Conservation (phyloP, 441 rosid genomes). For the Brassica balearica region DNA sequence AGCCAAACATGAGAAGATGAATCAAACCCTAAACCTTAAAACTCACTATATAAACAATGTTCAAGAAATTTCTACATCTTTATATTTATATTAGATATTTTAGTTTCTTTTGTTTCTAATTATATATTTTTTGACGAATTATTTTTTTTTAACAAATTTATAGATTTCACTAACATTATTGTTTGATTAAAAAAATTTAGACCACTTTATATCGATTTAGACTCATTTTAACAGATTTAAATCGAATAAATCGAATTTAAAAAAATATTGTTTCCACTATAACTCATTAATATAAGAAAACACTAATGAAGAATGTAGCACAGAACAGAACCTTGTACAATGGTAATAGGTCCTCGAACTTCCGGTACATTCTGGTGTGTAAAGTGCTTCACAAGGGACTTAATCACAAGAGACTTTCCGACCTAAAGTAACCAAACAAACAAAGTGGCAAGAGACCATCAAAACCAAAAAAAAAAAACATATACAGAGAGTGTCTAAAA, state of each 20-base stretch:
- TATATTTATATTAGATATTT: too few relatives aligned
- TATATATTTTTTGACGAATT: too few relatives aligned
- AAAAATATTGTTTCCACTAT: too few relatives aligned
- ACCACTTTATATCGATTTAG: too few relatives aligned
- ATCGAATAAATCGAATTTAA: too few relatives aligned
- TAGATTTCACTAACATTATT: too few relatives aligned
- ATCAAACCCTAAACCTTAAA: slow-evolving; percentile 15
- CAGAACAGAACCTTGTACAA: slow-evolving; percentile 71
- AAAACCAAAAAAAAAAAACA: neutral
- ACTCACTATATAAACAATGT: neutral
- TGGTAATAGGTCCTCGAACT: slow-evolving; percentile 84
- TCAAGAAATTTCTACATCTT: too few relatives aligned
- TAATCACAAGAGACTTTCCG: slow-evolving; percentile 88
- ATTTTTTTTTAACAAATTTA: too few relatives aligned
- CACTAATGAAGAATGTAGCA: slow-evolving; percentile 8
- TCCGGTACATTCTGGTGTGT: slow-evolving; percentile 81
- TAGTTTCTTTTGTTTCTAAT: too few relatives aligned
- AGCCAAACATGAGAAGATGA: slow-evolving; percentile 33
- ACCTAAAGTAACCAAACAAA: slow-evolving; percentile 54
- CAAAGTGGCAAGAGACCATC: neutral
- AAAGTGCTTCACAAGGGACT: slow-evolving; percentile 77
- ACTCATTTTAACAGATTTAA: too few relatives aligned
- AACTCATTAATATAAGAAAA: too few relatives aligned
- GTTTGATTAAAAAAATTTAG: too few relatives aligned
- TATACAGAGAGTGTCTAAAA: neutral